These are phyloP conservation scores for Boletus semigastroideus DNA, from an alignment of 1,284 basidiomycete species.

Conservation along the genomic window DNA sequence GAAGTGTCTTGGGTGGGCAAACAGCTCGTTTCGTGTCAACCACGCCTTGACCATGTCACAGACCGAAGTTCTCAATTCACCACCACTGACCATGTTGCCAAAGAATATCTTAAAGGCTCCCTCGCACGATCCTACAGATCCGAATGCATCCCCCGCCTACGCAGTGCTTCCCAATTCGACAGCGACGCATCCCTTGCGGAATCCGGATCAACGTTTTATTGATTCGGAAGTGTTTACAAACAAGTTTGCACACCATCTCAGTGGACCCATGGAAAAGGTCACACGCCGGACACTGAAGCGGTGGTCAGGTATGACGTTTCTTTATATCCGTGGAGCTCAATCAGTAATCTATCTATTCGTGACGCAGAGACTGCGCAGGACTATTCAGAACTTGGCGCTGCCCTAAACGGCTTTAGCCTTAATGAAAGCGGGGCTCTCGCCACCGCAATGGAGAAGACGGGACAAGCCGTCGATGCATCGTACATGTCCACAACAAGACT, in stretches of 20 bases:
- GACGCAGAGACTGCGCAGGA: slow-evolving; percentile 80
- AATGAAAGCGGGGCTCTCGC: slow-evolving; percentile 77
- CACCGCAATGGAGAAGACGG: slow-evolving; percentile 85
- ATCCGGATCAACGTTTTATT: slow-evolving; percentile 91
- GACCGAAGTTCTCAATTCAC: slow-evolving; percentile 90
- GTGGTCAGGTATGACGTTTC: slow-evolving; percentile 73
- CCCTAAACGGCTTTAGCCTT: slow-evolving; percentile 93
- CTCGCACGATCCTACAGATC: slow-evolving; percentile 90
- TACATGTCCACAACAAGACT: slow-evolving; percentile 91
- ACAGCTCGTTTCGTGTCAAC: neutral
- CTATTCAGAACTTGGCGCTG: slow-evolving; percentile 92
- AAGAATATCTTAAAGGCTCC: slow-evolving; percentile 97
- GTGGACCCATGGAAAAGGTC: slow-evolving; percentile 93
- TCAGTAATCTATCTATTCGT: slow-evolving; percentile 6
- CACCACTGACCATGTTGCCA: slow-evolving; percentile 86
- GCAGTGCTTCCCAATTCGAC: slow-evolving; percentile 87
- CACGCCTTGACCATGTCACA: slow-evolving; percentile 33
- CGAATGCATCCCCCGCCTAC: slow-evolving; percentile 73
- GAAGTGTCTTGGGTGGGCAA: slow-evolving; percentile 87
- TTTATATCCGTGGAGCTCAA: neutral
- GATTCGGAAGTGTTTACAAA: slow-evolving; percentile 97
- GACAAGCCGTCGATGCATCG: slow-evolving; percentile 93
- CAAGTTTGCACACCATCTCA: slow-evolving; percentile 92
- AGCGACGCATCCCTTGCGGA: slow-evolving; percentile 79
- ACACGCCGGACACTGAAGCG: slow-evolving; percentile 89